These are phyloP conservation scores for Candida taoyuanica DNA, from an alignment of 805 yeast genomes.

Conservation along the genomic window DNA sequence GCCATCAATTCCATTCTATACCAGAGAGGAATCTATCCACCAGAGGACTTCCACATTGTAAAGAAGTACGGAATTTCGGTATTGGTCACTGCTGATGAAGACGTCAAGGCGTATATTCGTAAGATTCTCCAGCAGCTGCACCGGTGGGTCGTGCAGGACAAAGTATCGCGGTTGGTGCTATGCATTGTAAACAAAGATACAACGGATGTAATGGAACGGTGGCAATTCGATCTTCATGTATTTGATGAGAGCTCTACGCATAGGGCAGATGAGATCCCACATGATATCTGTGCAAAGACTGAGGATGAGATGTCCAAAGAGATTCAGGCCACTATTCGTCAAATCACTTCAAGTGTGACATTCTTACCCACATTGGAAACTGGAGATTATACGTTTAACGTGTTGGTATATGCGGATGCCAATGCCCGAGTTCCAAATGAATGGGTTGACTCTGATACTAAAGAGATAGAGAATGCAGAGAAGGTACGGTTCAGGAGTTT, in stretches of 20 bases:
- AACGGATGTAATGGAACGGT: constrained; percentile 69
- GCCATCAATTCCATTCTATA: constrained; percentile 77
- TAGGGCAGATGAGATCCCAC: constrained; percentile 6
- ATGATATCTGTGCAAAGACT: constrained; percentile 10
- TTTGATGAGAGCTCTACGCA: constrained; percentile 22
- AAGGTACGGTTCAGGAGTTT: constrained; percentile 66
- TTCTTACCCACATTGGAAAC: constrained; percentile 73
- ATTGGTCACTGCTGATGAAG: constrained; percentile 69
- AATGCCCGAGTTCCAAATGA: constrained; percentile 65
- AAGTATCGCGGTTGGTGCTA: constrained; percentile 62
- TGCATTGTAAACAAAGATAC: constrained; percentile 67
- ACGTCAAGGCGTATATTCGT: constrained; percentile 63
- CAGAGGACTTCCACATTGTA: constrained; percentile 76
- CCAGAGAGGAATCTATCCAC: constrained; percentile 87
- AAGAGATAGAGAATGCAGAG: constrained; percentile 55
- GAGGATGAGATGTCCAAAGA: constrained; percentile 58
- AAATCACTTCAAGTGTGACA: constrained; percentile 82
- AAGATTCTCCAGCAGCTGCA: constrained; percentile 65
- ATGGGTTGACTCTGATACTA: constrained; percentile 78
- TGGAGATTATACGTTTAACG: constrained; percentile 71
- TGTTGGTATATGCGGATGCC: constrained; percentile 76
- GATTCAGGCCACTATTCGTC: constrained; percentile 82
- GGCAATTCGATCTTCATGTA: constrained; percentile 69
- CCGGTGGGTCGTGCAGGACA: constrained; percentile 68
- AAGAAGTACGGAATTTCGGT: constrained; percentile 76